Base-by-base conservation (phyloP, 257 asterid species). In the Jasminum sambac region DNA sequence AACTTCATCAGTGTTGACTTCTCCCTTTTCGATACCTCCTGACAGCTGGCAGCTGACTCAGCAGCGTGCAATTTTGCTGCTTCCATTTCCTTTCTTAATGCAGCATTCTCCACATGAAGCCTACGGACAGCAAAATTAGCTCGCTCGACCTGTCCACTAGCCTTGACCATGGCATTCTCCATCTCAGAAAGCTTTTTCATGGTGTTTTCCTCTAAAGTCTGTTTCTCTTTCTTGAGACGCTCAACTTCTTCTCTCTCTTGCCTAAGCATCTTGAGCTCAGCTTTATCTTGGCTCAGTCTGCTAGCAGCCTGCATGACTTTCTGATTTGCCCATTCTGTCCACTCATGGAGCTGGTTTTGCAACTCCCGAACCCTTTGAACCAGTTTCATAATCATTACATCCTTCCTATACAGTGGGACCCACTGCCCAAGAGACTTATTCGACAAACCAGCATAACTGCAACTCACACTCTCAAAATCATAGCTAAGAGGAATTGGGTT, bases 271-370 rank as follows among this genome's bases (percentile, higher is more conserved):
- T 91, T 95, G 44, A 95, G 94, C 89, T 95, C 99, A 0, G 80
- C 84, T 74, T 90, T 91, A 72, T 95, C 99, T 81, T 95, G 88
- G 60, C 98, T 21, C 34, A 55, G 8, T 55, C 62, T 19, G 62
- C 30, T 21, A 21, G 62, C 62, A 55, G 62, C 62, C 85, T 95
- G 97, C 99, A 89, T 92, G 64, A 92, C 98, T 83, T 90, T 95
- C 79, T 91, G 97, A 82, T 95, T 95, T 17, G 99, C 97, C 98
- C 99, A 95, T 73, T 95, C 98, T 0, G 98, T 95, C 99, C 99
- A 95, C 75, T 90, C 98, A 66, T 86, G 95, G 43, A 92, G 95
- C 82, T 95, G 95, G 74, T 78, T 84, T 76, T 95, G 96, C 80
- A 88, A 68, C 71, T 91, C 96, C 68, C 74, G 82, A 36, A 74